phyloP scores from a whole-genome alignment of 176 grass and related monocot genomes.

The Pontederia crassipes region DNA sequence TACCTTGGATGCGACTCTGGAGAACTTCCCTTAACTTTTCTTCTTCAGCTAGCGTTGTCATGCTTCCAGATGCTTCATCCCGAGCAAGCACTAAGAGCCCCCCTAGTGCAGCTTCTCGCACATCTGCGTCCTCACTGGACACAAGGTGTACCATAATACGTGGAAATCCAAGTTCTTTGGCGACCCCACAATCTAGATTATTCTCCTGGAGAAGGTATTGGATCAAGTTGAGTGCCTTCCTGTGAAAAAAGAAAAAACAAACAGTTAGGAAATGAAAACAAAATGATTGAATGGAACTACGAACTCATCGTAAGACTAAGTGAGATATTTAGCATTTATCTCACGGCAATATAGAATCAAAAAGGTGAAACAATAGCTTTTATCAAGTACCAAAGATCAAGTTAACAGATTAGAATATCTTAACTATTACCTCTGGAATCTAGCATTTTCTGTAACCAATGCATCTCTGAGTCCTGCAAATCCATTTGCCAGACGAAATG shows the following conservation, averaged over 20 bases:
- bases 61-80: slow-evolving; percentile 33
- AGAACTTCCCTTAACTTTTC: slow-evolving; percentile 45
- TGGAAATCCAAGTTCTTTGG: slow-evolving; percentile 61
- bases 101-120: slow-evolving; percentile 72
- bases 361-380: too few species aligned
- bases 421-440: slow-evolving; percentile 59
- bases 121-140: slow-evolving; percentile 51
- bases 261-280: slow-evolving; percentile 4
- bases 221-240: slow-evolving; percentile 74
- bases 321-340: too few species aligned
- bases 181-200: slow-evolving; percentile 45
- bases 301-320: not conserved
- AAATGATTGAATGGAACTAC: not conserved
- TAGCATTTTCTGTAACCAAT: slow-evolving; percentile 50
- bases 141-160: slow-evolving; percentile 57
- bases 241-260: slow-evolving; percentile 19
- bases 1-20: slow-evolving; percentile 39
- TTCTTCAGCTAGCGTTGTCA: slow-evolving; percentile 28
- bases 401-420: not conserved
- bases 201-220: slow-evolving; percentile 63
- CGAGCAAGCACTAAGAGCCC: slow-evolving; percentile 60
- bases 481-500: slow-evolving; percentile 76
- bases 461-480: slow-evolving; percentile 71
- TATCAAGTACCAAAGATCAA: not conserved
- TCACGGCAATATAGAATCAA: too few species aligned